A percentile compares a stretch with the other conserved stretches of the same genome.
phyloP scores from a whole-genome alignment of 179 eudicot species.

The Beta corolliflora region DNA sequence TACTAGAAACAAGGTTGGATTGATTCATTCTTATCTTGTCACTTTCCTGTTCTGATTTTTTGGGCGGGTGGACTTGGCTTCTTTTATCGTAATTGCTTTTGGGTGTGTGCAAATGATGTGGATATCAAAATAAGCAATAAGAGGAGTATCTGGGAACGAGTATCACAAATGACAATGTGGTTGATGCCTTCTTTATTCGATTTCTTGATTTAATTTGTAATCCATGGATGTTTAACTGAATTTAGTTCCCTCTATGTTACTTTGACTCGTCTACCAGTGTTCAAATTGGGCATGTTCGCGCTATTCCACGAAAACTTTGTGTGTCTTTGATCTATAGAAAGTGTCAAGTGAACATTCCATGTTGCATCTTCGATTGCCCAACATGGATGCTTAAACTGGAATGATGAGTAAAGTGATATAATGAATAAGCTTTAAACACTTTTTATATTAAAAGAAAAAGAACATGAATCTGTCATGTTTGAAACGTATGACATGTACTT shows the following conservation, averaged over 20 bases:
- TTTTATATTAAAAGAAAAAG: no score
- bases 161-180: not conserved
- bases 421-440: no score
- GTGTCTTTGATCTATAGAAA: not conserved
- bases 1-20: constrained; percentile 2
- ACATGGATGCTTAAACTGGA: not conserved
- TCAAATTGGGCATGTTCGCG: not conserved
- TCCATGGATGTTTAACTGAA: not conserved
- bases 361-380: not conserved
- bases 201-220: not conserved
- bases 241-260: not conserved
- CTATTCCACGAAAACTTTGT: not conserved
- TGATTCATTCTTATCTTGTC: not conserved
- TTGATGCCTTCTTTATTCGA: not conserved
- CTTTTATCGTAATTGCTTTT: constrained; percentile 12
- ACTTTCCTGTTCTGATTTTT: not conserved
- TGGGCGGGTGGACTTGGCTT: no score
- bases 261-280: not conserved
- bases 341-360: not conserved
- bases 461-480: not conserved
- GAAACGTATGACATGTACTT: not conserved
- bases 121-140: not conserved
- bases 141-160: not conserved
- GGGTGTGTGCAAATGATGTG: not conserved
- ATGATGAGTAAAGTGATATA: not conserved